Conservation (phyloP, 2,329 filamentous ascomycete genomes). For the Fusarium gaditjirri region DNA sequence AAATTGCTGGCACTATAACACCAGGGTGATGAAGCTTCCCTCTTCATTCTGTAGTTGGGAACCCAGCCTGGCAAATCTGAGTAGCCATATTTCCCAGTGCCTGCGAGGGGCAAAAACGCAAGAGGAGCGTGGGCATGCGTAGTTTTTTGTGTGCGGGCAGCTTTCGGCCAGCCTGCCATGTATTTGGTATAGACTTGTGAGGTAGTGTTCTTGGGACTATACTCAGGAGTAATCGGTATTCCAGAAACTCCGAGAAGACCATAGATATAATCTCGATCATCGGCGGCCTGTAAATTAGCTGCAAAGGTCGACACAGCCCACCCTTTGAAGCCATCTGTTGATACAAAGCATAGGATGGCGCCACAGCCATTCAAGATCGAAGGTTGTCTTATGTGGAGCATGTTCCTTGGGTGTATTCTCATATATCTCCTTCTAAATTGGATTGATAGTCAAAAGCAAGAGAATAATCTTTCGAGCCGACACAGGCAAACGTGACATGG, state of each 20-base stretch:
- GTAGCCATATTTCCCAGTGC: background rate
- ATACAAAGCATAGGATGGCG: background rate
- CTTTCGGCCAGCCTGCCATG: background rate
- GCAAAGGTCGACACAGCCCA: slow-evolving; percentile 13
- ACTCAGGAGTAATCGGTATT: slow-evolving; percentile 3
- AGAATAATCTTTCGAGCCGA: slow-evolving; percentile 3
- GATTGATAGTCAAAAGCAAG: background rate
- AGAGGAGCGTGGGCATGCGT: slow-evolving; percentile 1
- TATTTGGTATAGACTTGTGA: slow-evolving; percentile 10
- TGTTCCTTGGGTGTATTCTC: background rate
- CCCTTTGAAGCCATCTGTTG: slow-evolving; percentile 8
- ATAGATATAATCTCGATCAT: slow-evolving; percentile 5
- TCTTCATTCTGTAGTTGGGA: background rate
- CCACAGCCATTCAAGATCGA: background rate
- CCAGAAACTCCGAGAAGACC: slow-evolving; percentile 15
- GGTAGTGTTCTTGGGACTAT: background rate
- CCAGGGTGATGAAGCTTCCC: background rate
- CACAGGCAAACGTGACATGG: background rate
- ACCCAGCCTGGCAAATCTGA: slow-evolving; percentile 10
- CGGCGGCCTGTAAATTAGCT: slow-evolving; percentile 3
- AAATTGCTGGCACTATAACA: background rate
- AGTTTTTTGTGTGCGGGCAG: background rate
- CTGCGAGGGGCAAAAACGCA: slow-evolving; percentile 4
- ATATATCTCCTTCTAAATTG: background rate
- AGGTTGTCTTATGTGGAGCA: background rate